phyloP scores from a whole-genome alignment of 139 green algal genomes.

The Pseudopediastrum boryanum region DNA sequence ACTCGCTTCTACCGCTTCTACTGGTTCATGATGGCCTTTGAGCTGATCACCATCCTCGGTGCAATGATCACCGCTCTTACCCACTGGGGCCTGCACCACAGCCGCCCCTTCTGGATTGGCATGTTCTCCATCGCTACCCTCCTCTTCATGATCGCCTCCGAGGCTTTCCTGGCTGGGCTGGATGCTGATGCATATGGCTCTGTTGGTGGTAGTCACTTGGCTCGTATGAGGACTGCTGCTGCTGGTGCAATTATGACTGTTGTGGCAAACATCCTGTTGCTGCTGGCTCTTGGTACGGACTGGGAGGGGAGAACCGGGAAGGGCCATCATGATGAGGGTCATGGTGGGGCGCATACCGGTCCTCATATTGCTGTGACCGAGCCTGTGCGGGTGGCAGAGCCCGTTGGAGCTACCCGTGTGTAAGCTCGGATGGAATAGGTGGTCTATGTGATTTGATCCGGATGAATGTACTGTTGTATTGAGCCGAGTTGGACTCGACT shows the following conservation, averaged over 20 bases:
- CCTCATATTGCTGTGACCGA: too few relatives aligned
- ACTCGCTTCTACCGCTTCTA: constrained; percentile 17
- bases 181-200: background rate
- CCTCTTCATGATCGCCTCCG: constrained; percentile 31
- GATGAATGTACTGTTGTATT: too few relatives aligned
- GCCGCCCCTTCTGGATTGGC: constrained; percentile 30
- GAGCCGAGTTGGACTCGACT: too few relatives aligned
- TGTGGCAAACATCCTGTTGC: constrained; percentile 1
- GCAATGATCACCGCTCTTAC: background rate
- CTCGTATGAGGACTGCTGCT: background rate
- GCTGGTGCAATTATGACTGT: constrained; percentile 23
- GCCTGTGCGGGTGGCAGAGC: too few relatives aligned
- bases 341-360: too few relatives aligned
- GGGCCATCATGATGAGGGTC: constrained; percentile 6
- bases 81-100: constrained; percentile 4
- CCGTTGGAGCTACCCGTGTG: too few relatives aligned
- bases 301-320: constrained; percentile 13
- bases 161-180: constrained; percentile 10
- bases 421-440: too few relatives aligned
- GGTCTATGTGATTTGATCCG: too few relatives aligned
- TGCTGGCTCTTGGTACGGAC: constrained; percentile 22
- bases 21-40: constrained; percentile 28
- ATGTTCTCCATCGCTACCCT: constrained; percentile 14
- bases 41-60: constrained; percentile 12
- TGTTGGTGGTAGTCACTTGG: background rate